phyloP scores from a whole-genome alignment of 495 filamentous ascomycete species.

The Aspergillus mulundensis region DNA sequence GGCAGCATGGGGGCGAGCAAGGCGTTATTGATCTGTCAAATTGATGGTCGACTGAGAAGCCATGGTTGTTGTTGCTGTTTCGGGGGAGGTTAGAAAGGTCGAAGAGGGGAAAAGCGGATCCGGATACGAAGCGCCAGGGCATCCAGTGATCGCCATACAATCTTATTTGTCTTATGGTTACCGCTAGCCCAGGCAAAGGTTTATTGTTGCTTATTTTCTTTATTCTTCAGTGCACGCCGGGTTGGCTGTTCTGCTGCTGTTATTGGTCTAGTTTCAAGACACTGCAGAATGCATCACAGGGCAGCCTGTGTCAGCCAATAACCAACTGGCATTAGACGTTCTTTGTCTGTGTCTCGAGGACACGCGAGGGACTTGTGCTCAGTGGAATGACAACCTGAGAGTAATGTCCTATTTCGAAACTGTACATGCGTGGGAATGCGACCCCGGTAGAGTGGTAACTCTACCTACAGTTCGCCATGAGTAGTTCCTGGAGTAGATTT shows the following conservation, averaged over 20 bases:
- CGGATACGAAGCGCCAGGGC: slow-evolving; percentile 2
- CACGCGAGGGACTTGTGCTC: not conserved
- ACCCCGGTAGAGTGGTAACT: not conserved
- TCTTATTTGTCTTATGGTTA: slow-evolving; percentile 1
- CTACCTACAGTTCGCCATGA: not conserved
- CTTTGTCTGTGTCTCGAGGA: not conserved
- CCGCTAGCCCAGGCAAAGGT: slow-evolving; percentile 1
- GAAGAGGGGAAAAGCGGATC: not conserved
- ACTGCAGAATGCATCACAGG: not conserved
- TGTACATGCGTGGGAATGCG: slow-evolving; percentile 2
- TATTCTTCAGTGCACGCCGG: not conserved
- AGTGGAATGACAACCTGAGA: not conserved
- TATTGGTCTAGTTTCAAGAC: not conserved
- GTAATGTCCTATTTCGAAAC: slow-evolving; percentile 9
- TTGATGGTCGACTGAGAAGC: not conserved
- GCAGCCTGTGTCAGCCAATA: not conserved
- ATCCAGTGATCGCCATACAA: slow-evolving; percentile 3
- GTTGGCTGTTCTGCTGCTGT: not conserved
- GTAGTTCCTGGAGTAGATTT: not conserved
- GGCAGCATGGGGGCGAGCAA: not conserved
- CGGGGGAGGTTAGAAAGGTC: not conserved
- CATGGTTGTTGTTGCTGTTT: not conserved
- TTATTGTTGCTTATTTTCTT: slow-evolving; percentile 6
- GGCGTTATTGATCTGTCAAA: not conserved
- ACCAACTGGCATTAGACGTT: not conserved